Evolutionary conservation across 2,329 filamentous ascomycete genomes (phyloP).

Genomic region (Exophiala aquamarina): DNA sequence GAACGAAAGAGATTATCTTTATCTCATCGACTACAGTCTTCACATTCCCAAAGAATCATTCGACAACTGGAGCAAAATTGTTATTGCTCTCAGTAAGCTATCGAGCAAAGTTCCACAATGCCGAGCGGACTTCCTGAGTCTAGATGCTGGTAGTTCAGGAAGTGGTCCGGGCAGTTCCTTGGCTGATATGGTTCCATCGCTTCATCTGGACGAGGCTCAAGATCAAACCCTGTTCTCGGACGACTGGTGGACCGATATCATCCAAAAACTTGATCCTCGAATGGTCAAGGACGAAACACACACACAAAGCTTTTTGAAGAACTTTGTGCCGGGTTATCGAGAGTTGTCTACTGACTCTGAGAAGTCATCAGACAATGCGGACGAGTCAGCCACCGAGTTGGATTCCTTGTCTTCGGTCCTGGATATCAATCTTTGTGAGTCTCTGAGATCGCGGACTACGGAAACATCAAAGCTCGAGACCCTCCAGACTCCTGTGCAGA

Average conservation of each 20-base stretch:
- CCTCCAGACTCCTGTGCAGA: slow-evolving; percentile 15
- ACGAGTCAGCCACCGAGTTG: slow-evolving; percentile 2
- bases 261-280: slow-evolving; percentile 17
- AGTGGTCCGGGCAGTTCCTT: slow-evolving; percentile 12
- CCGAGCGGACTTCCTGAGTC: neutral
- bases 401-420: slow-evolving; percentile 5
- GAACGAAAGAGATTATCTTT: slow-evolving; percentile 89
- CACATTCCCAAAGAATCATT: slow-evolving; percentile 89
- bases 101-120: slow-evolving; percentile 19
- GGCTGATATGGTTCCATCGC: slow-evolving; percentile 19
- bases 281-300: slow-evolving; percentile 18
- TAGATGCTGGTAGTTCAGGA: slow-evolving; percentile 9
- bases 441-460: slow-evolving; percentile 13
- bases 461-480: slow-evolving; percentile 1
- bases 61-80: slow-evolving; percentile 90
- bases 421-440: slow-evolving; percentile 23
- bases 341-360: neutral
- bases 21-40: slow-evolving; percentile 89
- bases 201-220: slow-evolving; percentile 9
- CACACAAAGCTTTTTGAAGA: slow-evolving; percentile 17
- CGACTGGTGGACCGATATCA: slow-evolving; percentile 20
- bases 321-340: slow-evolving; percentile 11
- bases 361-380: slow-evolving; percentile 3
- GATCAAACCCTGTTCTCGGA: slow-evolving; percentile 10
- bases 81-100: slow-evolving; percentile 55